Evolutionary conservation across 1,284 basidiomycete species (phyloP), one percentile per base, ranked within the genome.

Genomic region (Ceratobasidium sp.): DNA sequence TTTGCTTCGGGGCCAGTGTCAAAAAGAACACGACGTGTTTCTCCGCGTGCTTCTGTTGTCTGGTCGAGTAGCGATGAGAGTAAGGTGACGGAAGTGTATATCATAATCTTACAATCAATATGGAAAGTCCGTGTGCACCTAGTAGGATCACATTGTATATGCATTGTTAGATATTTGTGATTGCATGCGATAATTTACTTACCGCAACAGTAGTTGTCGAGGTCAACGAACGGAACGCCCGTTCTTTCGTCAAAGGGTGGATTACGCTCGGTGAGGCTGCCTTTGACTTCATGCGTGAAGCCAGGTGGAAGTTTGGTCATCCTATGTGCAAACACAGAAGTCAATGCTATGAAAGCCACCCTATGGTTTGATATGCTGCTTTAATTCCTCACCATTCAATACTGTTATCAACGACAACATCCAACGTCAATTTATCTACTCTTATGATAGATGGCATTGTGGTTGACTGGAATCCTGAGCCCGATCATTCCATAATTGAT

Each of bases 71-170:
- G 20, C 23, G 52, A 56, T 33, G 20, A 70, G 42, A 50, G 3
- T 40, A 40, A 40, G n/a, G 42, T 59, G 23, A 17, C 13, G 74
- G 50, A 42, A 50, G 28, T 9, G 1, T 13, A 13, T n/a, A 28
- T 44, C 17, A 46, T 20, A 26, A 9, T 83, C 90, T 82, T 82
- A 93, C 93, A 79, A 96, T 91, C 57, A 95, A 85, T 42, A 91
- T 91, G 40, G 93, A 90, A 81, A 96, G 92, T 0, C 94, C 94
- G 84, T 95, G 94, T 1, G 94, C 94, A 6, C 93, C 93, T 93
- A 80, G 46, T 23, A n/a, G 3, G 28, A 15, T 40, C n/a, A n/a
- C 40, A 56, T 33, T 66, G 26, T 42, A n/a, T n/a, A n/a, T n/a
- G n/a, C n/a, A n/a, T n/a, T n/a, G n/a, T 40, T 42, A 26, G 74